Base-by-base conservation (phyloP, 73 alveolate species). In the Diophrys sp. region DNA sequence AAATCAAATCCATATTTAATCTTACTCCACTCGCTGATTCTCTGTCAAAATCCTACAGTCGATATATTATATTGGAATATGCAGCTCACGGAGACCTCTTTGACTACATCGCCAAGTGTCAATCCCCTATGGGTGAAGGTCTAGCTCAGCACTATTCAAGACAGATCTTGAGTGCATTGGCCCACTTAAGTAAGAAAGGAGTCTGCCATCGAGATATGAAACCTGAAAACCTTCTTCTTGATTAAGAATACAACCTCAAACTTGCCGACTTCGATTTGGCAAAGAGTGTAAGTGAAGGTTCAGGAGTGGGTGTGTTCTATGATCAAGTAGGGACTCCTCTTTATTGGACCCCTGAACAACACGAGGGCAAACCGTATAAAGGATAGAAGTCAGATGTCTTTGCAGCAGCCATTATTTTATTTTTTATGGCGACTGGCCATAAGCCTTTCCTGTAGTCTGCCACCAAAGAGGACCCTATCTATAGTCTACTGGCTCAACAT, bases 251-350 rank as follows among this genome's bases (percentile, higher is more conserved):
- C 75, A 87, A 94, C 56, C 76, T 94, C 33, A 94, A 89, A 75
- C 91, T 94, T 44, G 95, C 96, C 68, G 98, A 94, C 74, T 94
- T 94, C 70, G 98, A 96, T 23, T 94, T 94, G 55, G 78, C 84
- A 0, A 71, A 80, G 30, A 56, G 44, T 18, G 68, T 67, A 24
- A 26, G 18, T 23, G 85, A 78, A 14, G 83, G 87, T n/a, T 74
- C 55, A 25, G 66, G 88, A 2, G 18, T 44, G 5, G 62, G 62
- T 11, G 62, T 44, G n/a, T 44, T 44, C 18, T 44, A 44, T 44
- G 62, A 44, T 44, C 18, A 78, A 31, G 70, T 83, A 32, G 96
- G 95, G 54, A 87, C 94, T 54, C 71, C 33, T 0, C 70, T 66
- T 14, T 92, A 81, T 81, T 54, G 72, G 85, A 89, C 96, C 25